Base-by-base conservation (phyloP, 768 basidiomycete genomes). In the Rhodosporidiobolus odoratus region DNA sequence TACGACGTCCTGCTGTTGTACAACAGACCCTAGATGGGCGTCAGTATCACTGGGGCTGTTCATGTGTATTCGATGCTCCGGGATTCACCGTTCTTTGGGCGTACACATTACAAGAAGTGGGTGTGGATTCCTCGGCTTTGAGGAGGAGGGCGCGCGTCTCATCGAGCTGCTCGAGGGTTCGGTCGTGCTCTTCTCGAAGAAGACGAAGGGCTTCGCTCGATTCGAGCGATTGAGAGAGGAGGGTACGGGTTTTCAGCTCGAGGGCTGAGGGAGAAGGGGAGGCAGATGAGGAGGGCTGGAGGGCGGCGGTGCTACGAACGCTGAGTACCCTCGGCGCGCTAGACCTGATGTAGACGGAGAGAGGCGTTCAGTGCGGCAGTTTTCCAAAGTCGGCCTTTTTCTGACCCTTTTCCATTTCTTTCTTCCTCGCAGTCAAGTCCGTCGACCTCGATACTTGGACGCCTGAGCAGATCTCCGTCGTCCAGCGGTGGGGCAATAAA, bases 381-480 rank as follows among this genome's bases (percentile, higher is more conserved):
- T n/a, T n/a, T n/a, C n/a, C n/a, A n/a, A n/a, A n/a, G n/a, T n/a
- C n/a, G n/a, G n/a, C n/a, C n/a, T n/a, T n/a, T n/a, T n/a, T n/a
- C 58, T 50, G 58, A 62, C 35, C 38, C 48, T 47, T 38, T 23
- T 37, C 35, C n/a, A n/a, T n/a, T 23, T 48, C 32, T 1, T 48
- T 32, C n/a, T 32, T 12, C n/a, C 53, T 15, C 17, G 1, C 62
- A 81, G 90, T 99, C 79, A 96, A 96, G 78, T 95, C 92, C 4
- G 91, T 99, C 64, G 95, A 99, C 81, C 87, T 99, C 63, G 95
- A 99, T 76, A 86, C 90, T 25, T 99, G 95, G 95, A 95, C 92
- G 13, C 91, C 92, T 4, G 93, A 97, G 72, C 95, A 99, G 81
- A 94, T 99, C 89, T 87, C 88, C 78, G 76, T 65, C 2, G 88